These are phyloP conservation scores for Actinomortierella ambigua DNA, from an alignment of 371 early-diverging fungal genomes.

Conservation along the genomic window DNA sequence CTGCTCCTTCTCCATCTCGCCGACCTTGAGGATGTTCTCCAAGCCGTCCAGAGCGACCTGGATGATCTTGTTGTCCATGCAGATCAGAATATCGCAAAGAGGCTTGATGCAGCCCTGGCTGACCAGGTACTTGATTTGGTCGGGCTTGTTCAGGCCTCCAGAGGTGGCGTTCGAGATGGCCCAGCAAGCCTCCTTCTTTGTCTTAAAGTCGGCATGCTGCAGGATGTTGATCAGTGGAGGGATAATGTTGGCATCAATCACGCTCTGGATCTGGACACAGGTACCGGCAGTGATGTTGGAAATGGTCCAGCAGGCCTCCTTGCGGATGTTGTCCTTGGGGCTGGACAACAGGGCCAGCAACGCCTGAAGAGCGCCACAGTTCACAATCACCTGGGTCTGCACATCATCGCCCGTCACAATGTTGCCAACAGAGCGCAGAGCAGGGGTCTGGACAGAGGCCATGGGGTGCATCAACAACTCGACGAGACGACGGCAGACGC, in stretches of 20 bases:
- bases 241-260: slow-evolving; percentile 95
- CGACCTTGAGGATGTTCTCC: slow-evolving; percentile 97
- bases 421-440: slow-evolving; percentile 98
- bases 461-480: slow-evolving; percentile 90
- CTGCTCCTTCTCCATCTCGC: slow-evolving; percentile 70
- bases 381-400: slow-evolving; percentile 96
- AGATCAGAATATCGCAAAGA: slow-evolving; percentile 89
- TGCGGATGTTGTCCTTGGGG: slow-evolving; percentile 94
- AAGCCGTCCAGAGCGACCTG: slow-evolving; percentile 97
- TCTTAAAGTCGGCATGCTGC: slow-evolving; percentile 92
- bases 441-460: slow-evolving; percentile 94
- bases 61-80: slow-evolving; percentile 92
- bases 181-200: slow-evolving; percentile 99
- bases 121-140: slow-evolving; percentile 91
- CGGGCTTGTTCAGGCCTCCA: slow-evolving; percentile 87
- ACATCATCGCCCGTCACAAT: slow-evolving; percentile 99
- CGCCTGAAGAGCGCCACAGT: slow-evolving; percentile 87
- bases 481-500: slow-evolving; percentile 91
- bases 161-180: slow-evolving; percentile 99
- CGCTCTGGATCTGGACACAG: slow-evolving; percentile 91
- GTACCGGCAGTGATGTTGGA: slow-evolving; percentile 99
- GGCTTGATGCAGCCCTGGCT: slow-evolving; percentile 93
- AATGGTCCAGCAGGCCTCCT: slow-evolving; percentile 99
- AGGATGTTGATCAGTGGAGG: slow-evolving; percentile 92
- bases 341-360: slow-evolving; percentile 82